A percentile compares a stretch with the other conserved stretches of the same genome.
These are phyloP conservation scores for Chlorophyllum brunneum DNA, from an alignment of 768 basidiomycete species.

Conservation along the genomic window DNA sequence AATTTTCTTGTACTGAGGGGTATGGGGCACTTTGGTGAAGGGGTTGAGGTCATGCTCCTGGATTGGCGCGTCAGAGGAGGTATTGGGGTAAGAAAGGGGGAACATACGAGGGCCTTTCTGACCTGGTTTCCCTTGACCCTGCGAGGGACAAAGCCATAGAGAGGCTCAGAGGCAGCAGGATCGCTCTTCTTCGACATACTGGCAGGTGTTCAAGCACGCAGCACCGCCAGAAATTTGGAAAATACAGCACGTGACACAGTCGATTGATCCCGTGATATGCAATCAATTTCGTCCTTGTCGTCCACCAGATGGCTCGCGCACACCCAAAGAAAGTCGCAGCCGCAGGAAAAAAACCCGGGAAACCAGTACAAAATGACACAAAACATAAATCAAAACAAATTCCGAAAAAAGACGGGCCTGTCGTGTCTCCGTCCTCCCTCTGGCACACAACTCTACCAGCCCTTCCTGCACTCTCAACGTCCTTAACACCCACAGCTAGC, in stretches of 20 bases:
- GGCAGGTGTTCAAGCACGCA: background rate
- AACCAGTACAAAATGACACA: background rate
- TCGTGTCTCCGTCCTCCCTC: slow-evolving; percentile 38
- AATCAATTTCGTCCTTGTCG: background rate
- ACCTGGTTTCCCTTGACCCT: slow-evolving; percentile 65
- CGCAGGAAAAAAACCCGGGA: background rate
- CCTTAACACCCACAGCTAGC: slow-evolving; percentile 33
- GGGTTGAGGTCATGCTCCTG: slow-evolving; percentile 83
- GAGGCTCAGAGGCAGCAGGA: slow-evolving; percentile 39
- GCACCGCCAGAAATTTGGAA: background rate
- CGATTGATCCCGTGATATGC: background rate
- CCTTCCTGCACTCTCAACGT: slow-evolving; percentile 28
- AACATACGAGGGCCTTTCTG: slow-evolving; percentile 63
- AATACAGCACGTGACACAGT: background rate
- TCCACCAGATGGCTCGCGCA: slow-evolving; percentile 5
- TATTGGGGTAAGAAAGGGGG: background rate
- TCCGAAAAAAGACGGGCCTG: slow-evolving; percentile 17
- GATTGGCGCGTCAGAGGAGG: background rate
- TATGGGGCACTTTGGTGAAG: slow-evolving; percentile 79
- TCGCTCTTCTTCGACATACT: background rate
- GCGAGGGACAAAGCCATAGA: slow-evolving; percentile 73
- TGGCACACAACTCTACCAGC: slow-evolving; percentile 52
- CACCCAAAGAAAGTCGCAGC: background rate
- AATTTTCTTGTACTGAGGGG: slow-evolving; percentile 81
- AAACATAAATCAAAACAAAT: background rate